These are phyloP conservation scores for Dioszegia aurantiaca DNA, from an alignment of 768 basidiomycete species.

Conservation along the genomic window DNA sequence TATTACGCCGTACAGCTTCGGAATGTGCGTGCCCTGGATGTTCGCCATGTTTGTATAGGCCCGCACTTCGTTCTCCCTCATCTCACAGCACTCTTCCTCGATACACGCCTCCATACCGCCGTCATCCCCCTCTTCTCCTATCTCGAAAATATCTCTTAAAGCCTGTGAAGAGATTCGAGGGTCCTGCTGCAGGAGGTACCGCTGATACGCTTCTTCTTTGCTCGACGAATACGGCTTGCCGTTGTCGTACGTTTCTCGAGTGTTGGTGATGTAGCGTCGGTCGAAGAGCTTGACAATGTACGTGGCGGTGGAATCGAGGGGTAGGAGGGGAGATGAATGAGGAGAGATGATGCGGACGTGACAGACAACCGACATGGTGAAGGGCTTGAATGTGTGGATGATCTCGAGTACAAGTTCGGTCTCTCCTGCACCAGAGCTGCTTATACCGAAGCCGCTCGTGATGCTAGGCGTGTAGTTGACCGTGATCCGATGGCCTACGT, in stretches of 20 bases:
- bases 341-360: background rate
- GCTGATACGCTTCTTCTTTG: constrained; percentile 7
- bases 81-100: background rate
- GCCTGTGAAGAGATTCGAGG: no score
- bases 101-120: constrained; percentile 3
- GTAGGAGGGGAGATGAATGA: background rate
- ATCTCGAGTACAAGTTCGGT: constrained; percentile 10
- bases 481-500: background rate
- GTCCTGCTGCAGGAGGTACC: background rate
- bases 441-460: background rate
- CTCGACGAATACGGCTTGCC: background rate
- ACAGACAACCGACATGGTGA: constrained; percentile 17
- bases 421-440: background rate
- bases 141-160: no score
- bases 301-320: background rate
- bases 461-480: background rate
- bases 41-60: constrained; percentile 5
- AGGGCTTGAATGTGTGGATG: constrained; percentile 8
- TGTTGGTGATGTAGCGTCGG: background rate
- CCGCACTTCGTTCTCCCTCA: background rate
- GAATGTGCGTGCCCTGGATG: constrained; percentile 4
- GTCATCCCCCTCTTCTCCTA: background rate
- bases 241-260: background rate
- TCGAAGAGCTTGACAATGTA: constrained; percentile 15
- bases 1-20: constrained; percentile 2